Evolutionary conservation across 1,139 yeast genomes (phyloP).

Genomic region (Debaryomyces nepalensis): DNA sequence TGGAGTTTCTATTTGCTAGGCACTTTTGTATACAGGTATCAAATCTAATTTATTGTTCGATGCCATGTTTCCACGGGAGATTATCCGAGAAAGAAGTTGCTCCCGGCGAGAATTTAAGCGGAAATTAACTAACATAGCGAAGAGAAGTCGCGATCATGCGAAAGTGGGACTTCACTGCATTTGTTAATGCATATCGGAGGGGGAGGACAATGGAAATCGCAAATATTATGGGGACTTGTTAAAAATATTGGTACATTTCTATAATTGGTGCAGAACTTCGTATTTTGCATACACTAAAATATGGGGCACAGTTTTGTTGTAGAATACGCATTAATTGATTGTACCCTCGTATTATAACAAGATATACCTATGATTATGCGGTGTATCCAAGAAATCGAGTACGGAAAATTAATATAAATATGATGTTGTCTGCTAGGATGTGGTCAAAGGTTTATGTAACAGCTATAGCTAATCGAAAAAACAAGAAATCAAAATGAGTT

Average conservation of each 20-base stretch:
- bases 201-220: too few species aligned
- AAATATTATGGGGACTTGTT: too few species aligned
- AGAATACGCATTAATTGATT: neutral
- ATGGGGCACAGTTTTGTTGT: neutral
- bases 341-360: neutral
- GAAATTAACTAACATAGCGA: slow-evolving; percentile 1
- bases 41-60: too few species aligned
- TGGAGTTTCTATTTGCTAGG: too few species aligned
- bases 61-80: too few species aligned
- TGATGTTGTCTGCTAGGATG: neutral
- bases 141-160: neutral
- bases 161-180: too few species aligned
- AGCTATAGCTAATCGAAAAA: neutral
- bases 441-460: neutral
- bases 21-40: too few species aligned
- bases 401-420: neutral
- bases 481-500: slow-evolving; percentile 3
- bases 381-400: neutral
- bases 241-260: too few species aligned
- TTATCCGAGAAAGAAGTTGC: neutral
- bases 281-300: neutral
- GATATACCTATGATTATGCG: neutral
- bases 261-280: neutral
- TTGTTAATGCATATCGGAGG: too few species aligned
- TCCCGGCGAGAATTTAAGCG: too few species aligned